Evolutionary conservation across 495 filamentous ascomycete species (phyloP).

Genomic region (Aspergillus bertholletiae): DNA sequence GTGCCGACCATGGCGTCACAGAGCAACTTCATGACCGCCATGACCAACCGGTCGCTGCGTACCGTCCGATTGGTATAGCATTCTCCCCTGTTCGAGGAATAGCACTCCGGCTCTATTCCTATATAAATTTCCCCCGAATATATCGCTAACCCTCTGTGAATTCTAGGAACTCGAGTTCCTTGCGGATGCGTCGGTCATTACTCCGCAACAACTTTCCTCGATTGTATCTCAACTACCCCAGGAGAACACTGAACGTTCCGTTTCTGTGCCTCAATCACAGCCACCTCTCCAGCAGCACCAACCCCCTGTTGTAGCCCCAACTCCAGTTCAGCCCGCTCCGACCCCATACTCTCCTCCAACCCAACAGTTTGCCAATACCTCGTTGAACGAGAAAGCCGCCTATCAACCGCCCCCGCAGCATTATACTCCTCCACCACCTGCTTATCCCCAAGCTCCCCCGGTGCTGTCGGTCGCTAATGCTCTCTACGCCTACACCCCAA

Average conservation of each 20-base stretch:
- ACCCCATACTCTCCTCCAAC: slow-evolving; percentile 39
- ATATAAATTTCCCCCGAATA: background rate
- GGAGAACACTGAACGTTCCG: slow-evolving; percentile 44
- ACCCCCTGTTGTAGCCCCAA: slow-evolving; percentile 27
- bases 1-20: slow-evolving; percentile 33
- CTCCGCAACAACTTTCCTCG: slow-evolving; percentile 61
- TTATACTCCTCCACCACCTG: slow-evolving; percentile 52
- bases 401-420: slow-evolving; percentile 35
- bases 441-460: slow-evolving; percentile 51
- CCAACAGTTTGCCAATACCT: slow-evolving; percentile 44
- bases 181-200: slow-evolving; percentile 71
- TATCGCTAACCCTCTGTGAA: background rate
- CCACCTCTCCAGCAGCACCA: slow-evolving; percentile 23
- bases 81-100: too few species aligned
- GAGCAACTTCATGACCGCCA: slow-evolving; percentile 39
- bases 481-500: slow-evolving; percentile 75
- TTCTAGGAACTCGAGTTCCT: slow-evolving; percentile 88
- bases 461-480: slow-evolving; percentile 71
- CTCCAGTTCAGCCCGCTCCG: slow-evolving; percentile 33
- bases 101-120: too few species aligned
- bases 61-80: slow-evolving; percentile 73
- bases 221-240: slow-evolving; percentile 72
- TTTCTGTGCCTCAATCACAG: slow-evolving; percentile 25
- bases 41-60: slow-evolving; percentile 79
- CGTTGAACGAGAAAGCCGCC: slow-evolving; percentile 52